Base-by-base conservation (phyloP, 192 early-diverging fungal species). In the Coemansia sp. region DNA sequence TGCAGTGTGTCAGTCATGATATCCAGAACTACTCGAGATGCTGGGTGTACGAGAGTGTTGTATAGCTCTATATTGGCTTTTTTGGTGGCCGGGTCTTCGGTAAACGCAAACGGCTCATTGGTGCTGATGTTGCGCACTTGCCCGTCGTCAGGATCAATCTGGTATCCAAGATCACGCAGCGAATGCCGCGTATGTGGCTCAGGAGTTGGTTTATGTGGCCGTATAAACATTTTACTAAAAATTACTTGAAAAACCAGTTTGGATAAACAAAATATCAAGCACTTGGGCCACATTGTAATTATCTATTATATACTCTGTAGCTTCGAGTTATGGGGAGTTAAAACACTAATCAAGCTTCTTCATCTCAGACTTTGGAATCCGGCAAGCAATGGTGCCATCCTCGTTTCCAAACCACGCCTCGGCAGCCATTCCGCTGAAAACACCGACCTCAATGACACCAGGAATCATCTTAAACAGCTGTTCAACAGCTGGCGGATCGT, bases 381-480 rank as follows among this genome's bases (percentile, higher is more conserved):
- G 74, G 31, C 84, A 74, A 31, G 54, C 58, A 26, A 87, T 87
- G 1, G 75, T 72, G 19, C 89, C 92, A 62, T 97, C 89, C 48
- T 85, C 81, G 31, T 82, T 74, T 10, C 94, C 95, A 83, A 98
- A 93, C 78, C 93, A 95, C 0, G 90, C 94, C 65, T 84, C 75
- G 12, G 83, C 66, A 15, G 92, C 92, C 88, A 98, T 93, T 14
- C 82, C 76, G 75, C 90, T 90, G 69, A 98, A 98, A 54, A 98
- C 80, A 3, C 94, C 95, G 22, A 94, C 94, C 68, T 98, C 95
- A 6, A 96, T 85, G 19, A 98, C 91, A 28, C 95, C 95, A 0
- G 93, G 89, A 6, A 94, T 82, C 64, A 84, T 63, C 58, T 89
- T 94, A 28, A 96, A 47, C 59, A 72, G 59, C 31, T 57, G 58